phyloP scores from a whole-genome alignment of 2,329 filamentous ascomycete genomes.

The Dactylellina sp. region DNA sequence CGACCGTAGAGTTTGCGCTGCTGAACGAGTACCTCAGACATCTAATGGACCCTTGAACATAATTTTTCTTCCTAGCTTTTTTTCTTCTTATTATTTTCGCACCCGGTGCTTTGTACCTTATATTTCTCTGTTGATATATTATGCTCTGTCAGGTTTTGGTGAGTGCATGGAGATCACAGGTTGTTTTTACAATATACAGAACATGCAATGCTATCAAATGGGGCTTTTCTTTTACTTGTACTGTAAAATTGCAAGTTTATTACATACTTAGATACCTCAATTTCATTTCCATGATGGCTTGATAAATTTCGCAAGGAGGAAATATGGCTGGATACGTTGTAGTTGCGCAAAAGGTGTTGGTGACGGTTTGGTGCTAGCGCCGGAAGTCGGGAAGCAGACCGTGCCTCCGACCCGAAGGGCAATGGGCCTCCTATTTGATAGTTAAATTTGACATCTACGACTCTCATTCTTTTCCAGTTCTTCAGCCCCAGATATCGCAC shows the following conservation, averaged over 20 bases:
- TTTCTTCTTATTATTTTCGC: neutral
- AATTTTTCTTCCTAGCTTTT: neutral
- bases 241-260: neutral
- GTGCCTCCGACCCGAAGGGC: conserved; percentile 27
- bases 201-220: neutral
- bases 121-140: neutral
- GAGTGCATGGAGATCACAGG: conserved; percentile 7
- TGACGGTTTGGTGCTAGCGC: conserved; percentile 17
- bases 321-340: too few species aligned
- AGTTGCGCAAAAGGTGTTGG: conserved; percentile 22
- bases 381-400: conserved; percentile 29
- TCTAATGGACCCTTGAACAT: conserved; percentile 11
- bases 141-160: neutral
- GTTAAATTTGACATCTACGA: neutral
- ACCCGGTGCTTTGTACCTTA: neutral
- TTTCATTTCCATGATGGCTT: too few species aligned
- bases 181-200: neutral
- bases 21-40: conserved; percentile 40
- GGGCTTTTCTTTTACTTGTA: neutral
- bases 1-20: conserved; percentile 45
- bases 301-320: too few species aligned
- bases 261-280: neutral
- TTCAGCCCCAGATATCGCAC: conserved; percentile 26
- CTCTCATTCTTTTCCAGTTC: neutral
- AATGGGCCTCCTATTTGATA: conserved; percentile 30